A percentile compares a stretch with the other conserved stretches of the same genome.
Conservation (phyloP, 495 filamentous ascomycete species). For the Tuber aestivum region DNA sequence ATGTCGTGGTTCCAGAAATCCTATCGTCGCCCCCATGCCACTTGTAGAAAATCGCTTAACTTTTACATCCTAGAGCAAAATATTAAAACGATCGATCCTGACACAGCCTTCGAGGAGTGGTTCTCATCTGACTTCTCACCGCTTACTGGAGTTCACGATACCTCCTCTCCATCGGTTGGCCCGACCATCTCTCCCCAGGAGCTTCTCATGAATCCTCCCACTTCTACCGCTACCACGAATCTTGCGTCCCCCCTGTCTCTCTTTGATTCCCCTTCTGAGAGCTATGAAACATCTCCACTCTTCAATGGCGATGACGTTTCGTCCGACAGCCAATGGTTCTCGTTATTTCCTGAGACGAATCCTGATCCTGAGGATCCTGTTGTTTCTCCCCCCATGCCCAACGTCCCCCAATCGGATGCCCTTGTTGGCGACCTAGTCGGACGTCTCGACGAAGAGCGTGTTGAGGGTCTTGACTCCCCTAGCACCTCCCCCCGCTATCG, state of each 20-base stretch:
- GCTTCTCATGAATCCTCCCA: slow-evolving; percentile 70
- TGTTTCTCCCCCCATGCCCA: slow-evolving; percentile 47
- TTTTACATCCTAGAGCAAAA: slow-evolving; percentile 26
- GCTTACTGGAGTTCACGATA: slow-evolving; percentile 31
- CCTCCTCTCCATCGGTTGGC: slow-evolving; percentile 52
- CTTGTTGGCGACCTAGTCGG: slow-evolving; percentile 41
- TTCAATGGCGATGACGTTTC: slow-evolving; percentile 48
- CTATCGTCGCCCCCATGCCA: slow-evolving; percentile 44
- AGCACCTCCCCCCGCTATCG: slow-evolving; percentile 46
- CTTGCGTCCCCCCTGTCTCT: slow-evolving; percentile 75
- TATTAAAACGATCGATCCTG: slow-evolving; percentile 47
- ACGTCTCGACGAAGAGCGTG: slow-evolving; percentile 46
- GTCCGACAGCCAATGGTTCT: slow-evolving; percentile 52
- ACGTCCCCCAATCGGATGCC: slow-evolving; percentile 39
- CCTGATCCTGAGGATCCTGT: slow-evolving; percentile 40
- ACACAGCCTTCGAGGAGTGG: slow-evolving; percentile 52
- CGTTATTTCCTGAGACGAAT: slow-evolving; percentile 61
- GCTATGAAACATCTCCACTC: slow-evolving; percentile 71
- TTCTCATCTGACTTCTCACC: slow-evolving; percentile 43
- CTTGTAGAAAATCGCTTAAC: slow-evolving; percentile 18
- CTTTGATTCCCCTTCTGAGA: slow-evolving; percentile 66
- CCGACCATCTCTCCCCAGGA: slow-evolving; percentile 77
- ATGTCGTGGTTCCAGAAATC: slow-evolving; percentile 32
- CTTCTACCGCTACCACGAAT: slow-evolving; percentile 75
- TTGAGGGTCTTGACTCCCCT: slow-evolving; percentile 42